These are phyloP conservation scores for Effrenium voratum DNA, from an alignment of 73 alveolate species.

Conservation along the genomic window DNA sequence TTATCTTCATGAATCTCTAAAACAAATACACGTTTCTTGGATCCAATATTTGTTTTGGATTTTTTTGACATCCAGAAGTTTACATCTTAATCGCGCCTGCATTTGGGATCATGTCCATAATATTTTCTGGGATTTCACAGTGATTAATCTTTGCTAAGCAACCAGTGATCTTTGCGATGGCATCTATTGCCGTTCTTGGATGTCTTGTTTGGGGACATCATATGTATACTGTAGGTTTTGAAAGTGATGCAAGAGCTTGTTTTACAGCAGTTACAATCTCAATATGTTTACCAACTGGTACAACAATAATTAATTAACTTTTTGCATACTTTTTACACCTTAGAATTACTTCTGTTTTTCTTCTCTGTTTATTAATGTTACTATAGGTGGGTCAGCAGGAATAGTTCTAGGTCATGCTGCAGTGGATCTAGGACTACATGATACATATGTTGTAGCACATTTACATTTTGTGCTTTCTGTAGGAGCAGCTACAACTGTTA, in stretches of 20 bases:
- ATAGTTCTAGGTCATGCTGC: conserved; percentile 22
- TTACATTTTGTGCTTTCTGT: conserved; percentile 19
- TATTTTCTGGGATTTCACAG: conserved; percentile 8
- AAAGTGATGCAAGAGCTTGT: conserved; percentile 25
- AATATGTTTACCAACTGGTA: conserved; percentile 43
- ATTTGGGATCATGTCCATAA: conserved; percentile 42
- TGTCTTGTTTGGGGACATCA: conserved; percentile 37
- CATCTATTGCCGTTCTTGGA: conserved; percentile 31
- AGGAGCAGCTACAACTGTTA: conserved; percentile 24
- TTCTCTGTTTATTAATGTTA: conserved; percentile 21
- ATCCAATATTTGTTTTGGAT: background rate
- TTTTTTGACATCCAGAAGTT: background rate
- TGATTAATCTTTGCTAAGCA: conserved; percentile 14
- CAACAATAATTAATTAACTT: conserved; percentile 2
- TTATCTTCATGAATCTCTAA: no score
- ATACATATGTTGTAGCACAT: conserved; percentile 27
- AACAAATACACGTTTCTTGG: no score
- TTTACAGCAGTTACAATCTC: conserved; percentile 27
- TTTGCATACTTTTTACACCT: conserved; percentile 20
- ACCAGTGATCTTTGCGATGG: conserved; percentile 36
- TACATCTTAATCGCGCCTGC: conserved; percentile 13
- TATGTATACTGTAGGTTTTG: conserved; percentile 33
- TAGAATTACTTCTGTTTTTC: conserved; percentile 16
- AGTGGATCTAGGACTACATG: no score
- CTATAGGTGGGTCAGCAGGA: conserved; percentile 31